Conservation (phyloP, 2,329 filamentous ascomycete genomes). For the Magnaporthales sp. region DNA sequence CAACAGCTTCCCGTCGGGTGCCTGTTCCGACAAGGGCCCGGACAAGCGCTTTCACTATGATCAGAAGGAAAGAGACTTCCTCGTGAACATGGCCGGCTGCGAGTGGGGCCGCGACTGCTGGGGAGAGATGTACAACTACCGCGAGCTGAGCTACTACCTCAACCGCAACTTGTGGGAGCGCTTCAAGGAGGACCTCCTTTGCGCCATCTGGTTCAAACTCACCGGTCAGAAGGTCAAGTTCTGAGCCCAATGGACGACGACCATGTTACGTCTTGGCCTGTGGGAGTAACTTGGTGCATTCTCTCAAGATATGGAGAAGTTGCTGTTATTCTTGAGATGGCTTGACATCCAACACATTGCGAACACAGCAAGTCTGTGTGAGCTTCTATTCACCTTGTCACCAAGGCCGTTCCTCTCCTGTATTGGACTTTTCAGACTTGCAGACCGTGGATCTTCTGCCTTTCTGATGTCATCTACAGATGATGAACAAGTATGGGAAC, state of each 20-base stretch:
- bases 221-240: conserved; percentile 53
- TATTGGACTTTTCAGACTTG: not conserved
- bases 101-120: conserved; percentile 96
- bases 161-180: conserved; percentile 77
- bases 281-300: no score
- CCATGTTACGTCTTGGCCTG: no score
- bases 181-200: conserved; percentile 59
- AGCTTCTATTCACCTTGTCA: not conserved
- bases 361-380: not conserved
- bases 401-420: not conserved
- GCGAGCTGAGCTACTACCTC: conserved; percentile 80
- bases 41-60: conserved; percentile 79
- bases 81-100: conserved; percentile 98
- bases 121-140: conserved; percentile 95
- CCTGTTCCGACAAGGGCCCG: conserved; percentile 70
- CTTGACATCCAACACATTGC: not conserved
- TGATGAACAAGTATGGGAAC: not conserved
- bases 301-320: not conserved
- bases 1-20: conserved; percentile 88
- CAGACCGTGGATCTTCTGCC: not conserved
- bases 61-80: conserved; percentile 76
- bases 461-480: not conserved
- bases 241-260: conserved; percentile 17
- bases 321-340: not conserved
- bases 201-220: conserved; percentile 53